A percentile compares a stretch with the other conserved stretches of the same genome.
Conservation (phyloP, 176 grass and related monocot species). For the maize (Zea mays) region DNA sequence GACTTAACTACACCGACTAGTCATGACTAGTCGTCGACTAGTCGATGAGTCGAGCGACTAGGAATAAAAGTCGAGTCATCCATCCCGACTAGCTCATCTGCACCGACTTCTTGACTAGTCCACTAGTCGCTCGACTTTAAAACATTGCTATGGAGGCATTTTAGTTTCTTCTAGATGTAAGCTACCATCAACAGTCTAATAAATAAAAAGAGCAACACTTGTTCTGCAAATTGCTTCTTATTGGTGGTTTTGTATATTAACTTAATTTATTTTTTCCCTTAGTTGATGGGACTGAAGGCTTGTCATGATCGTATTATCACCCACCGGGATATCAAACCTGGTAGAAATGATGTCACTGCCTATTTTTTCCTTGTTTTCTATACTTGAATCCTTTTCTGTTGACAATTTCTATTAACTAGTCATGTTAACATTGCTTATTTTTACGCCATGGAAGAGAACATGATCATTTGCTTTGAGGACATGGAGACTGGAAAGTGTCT, state of each 20-base stretch:
- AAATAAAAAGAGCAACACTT: conserved; percentile 8
- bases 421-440: conserved; percentile 49
- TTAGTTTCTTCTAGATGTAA: conserved; percentile 25
- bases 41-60: too few species aligned
- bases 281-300: conserved; percentile 85
- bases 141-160: not conserved
- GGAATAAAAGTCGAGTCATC: too few species aligned
- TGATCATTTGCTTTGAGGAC: conserved; percentile 98
- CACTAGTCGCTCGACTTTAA: too few species aligned
- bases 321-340: conserved; percentile 98
- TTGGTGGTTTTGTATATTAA: conserved; percentile 24
- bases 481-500: conserved; percentile 77
- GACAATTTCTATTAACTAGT: conserved; percentile 10
- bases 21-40: too few species aligned
- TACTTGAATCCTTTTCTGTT: conserved; percentile 13
- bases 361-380: conserved; percentile 27
- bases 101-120: too few species aligned
- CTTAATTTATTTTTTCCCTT: conserved; percentile 21
- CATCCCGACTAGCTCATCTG: too few species aligned
- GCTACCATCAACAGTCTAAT: not conserved
- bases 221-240: conserved; percentile 26
- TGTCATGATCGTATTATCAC: conserved; percentile 90
- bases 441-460: conserved; percentile 71
- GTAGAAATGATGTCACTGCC: conserved; percentile 44
- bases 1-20: too few species aligned